Evolutionary conservation across 129 eudicot species (phyloP).

Genomic region (Flaveria bidentis): DNA sequence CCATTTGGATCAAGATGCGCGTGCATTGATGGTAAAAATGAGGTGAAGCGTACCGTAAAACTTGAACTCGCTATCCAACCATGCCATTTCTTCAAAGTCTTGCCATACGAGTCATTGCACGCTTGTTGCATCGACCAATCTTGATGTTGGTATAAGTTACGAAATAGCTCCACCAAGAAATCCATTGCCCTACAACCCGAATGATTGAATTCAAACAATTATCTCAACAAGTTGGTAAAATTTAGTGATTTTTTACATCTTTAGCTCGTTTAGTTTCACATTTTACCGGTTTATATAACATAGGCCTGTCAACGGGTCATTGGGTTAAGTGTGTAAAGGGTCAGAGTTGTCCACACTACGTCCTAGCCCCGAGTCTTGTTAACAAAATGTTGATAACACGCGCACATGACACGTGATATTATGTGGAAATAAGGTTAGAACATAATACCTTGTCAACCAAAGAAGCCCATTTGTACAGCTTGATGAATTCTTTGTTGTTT

Average conservation of each 20-base stretch:
- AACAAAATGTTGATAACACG: neutral
- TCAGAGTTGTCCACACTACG: neutral
- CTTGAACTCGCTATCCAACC: constrained; percentile 98
- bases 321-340: neutral
- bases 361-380: neutral
- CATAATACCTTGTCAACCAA: constrained; percentile 87
- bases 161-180: constrained; percentile 75
- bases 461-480: constrained; percentile 96
- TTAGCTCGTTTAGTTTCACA: neutral
- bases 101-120: constrained; percentile 75
- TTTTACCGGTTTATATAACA: neutral
- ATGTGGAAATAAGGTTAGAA: neutral
- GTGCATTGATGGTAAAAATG: neutral
- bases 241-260: neutral
- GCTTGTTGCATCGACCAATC: constrained; percentile 95
- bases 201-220: neutral
- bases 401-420: neutral
- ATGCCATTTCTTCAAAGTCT: constrained; percentile 93
- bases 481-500: constrained; percentile 82
- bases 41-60: constrained; percentile 53
- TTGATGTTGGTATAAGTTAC: constrained; percentile 71
- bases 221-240: neutral
- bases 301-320: neutral
- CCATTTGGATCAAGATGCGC: neutral
- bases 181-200: constrained; percentile 72